phyloP scores from a whole-genome alignment of 805 yeast genomes.

The Starmerella cellae region DNA sequence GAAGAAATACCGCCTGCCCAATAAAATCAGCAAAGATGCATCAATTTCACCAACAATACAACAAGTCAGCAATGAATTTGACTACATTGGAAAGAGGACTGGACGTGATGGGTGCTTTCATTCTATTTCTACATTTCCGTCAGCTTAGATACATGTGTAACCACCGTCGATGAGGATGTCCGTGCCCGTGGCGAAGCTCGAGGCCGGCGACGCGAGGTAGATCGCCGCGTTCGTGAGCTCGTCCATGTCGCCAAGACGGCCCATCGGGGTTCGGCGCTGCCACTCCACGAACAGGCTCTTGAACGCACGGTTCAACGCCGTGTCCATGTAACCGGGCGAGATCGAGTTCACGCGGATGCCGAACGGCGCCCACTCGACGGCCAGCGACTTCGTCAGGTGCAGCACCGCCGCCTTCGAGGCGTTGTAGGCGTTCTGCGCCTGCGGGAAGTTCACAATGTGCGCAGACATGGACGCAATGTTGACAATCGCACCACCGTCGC shows the following conservation, averaged over 20 bases:
- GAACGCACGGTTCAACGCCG: conserved; percentile 52
- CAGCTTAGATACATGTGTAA: conserved; percentile 29
- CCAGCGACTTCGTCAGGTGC: conserved; percentile 53
- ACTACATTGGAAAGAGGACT: too few relatives aligned
- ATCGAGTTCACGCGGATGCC: conserved; percentile 54
- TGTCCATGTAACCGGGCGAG: conserved; percentile 59
- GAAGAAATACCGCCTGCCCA: too few relatives aligned
- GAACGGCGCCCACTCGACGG: conserved; percentile 62
- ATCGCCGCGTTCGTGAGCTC: conserved; percentile 54
- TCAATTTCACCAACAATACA: too few relatives aligned
- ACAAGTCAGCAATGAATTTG: too few relatives aligned
- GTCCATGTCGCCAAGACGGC: conserved; percentile 58
- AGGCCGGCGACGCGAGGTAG: conserved; percentile 46
- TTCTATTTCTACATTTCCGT: neutral
- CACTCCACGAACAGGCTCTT: conserved; percentile 40
- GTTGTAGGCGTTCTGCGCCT: conserved; percentile 57
- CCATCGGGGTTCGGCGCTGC: conserved; percentile 53
- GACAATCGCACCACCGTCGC: conserved; percentile 44
- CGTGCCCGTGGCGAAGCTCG: conserved; percentile 52
- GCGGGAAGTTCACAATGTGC: conserved; percentile 58
- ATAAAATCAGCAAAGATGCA: too few relatives aligned
- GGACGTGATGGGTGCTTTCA: neutral
- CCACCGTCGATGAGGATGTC: conserved; percentile 58
- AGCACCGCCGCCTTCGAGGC: conserved; percentile 62
- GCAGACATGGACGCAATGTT: conserved; percentile 63